phyloP scores from a whole-genome alignment of 768 basidiomycete genomes.

The Solioccasus polychromus region DNA sequence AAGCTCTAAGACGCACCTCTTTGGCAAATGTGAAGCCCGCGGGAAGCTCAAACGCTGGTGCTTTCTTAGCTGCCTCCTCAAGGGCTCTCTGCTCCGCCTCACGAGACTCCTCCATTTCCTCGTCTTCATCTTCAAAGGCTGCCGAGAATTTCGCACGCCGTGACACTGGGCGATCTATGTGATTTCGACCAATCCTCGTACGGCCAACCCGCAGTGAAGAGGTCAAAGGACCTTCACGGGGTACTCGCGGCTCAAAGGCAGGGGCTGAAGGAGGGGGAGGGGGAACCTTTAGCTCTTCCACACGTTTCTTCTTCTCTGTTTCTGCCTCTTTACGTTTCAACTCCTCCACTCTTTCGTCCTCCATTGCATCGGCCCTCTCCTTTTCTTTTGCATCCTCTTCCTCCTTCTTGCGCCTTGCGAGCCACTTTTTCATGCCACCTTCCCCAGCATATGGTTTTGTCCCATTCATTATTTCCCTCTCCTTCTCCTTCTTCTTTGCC shows the following conservation, averaged over 20 bases:
- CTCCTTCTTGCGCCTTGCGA: constrained; percentile 61
- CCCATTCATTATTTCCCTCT: constrained; percentile 41
- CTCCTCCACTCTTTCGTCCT: constrained; percentile 32
- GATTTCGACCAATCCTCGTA: constrained; percentile 51
- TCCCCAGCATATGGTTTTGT: constrained; percentile 78
- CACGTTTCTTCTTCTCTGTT: constrained; percentile 16
- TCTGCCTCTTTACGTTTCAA: constrained; percentile 20
- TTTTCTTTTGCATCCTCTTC: constrained; percentile 44
- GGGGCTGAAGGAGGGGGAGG: constrained; percentile 15
- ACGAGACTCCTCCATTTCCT: constrained; percentile 38
- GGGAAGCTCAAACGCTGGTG: constrained; percentile 58
- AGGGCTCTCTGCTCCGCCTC: constrained; percentile 44
- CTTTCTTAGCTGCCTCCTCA: constrained; percentile 54
- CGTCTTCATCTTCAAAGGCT: constrained; percentile 51
- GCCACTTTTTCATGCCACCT: constrained; percentile 74
- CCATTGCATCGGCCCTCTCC: constrained; percentile 34
- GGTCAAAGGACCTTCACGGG: constrained; percentile 17
- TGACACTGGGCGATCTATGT: constrained; percentile 54
- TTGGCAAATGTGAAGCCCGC: constrained; percentile 67
- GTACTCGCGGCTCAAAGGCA: constrained; percentile 18
- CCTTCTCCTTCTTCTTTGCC: constrained; percentile 36
- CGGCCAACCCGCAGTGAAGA: constrained; percentile 71
- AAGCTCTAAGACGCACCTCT: constrained; percentile 39
- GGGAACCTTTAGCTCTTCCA: constrained; percentile 18
- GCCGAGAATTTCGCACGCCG: constrained; percentile 64